These are phyloP conservation scores for Solanum neorickii DNA, from an alignment of 257 asterid genomes.

Conservation along the genomic window DNA sequence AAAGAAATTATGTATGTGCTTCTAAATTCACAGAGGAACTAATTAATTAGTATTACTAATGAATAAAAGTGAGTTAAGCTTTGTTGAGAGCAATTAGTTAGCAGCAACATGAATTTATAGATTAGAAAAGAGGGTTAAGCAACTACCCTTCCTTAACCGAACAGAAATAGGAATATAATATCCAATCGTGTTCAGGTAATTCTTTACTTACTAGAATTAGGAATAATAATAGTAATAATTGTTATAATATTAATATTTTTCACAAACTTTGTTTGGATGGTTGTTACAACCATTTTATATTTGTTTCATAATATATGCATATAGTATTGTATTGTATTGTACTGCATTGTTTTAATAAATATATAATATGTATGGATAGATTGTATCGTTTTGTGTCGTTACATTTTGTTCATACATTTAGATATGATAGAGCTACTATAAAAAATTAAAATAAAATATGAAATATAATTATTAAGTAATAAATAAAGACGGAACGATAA, in stretches of 20 bases:
- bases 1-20: neutral
- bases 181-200: neutral
- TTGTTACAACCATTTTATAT: too few relatives aligned
- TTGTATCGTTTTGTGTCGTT: fast-evolving
- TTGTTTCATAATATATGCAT: too few relatives aligned
- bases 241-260: too few relatives aligned
- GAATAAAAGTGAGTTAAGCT: neutral
- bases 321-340: too few relatives aligned
- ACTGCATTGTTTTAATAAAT: too few relatives aligned
- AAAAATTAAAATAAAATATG: too few relatives aligned
- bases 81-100: neutral
- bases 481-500: too few relatives aligned
- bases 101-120: neutral
- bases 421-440: too few relatives aligned
- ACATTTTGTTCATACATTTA: too few relatives aligned
- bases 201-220: neutral
- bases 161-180: neutral
- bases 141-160: neutral
- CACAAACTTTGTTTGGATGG: too few relatives aligned
- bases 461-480: too few relatives aligned
- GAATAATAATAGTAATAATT: neutral
- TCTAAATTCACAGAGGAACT: neutral
- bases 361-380: too few relatives aligned
- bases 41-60: neutral
- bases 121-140: neutral